phyloP scores from a whole-genome alignment of 257 asterid genomes.

The Anisodus tanguticus region DNA sequence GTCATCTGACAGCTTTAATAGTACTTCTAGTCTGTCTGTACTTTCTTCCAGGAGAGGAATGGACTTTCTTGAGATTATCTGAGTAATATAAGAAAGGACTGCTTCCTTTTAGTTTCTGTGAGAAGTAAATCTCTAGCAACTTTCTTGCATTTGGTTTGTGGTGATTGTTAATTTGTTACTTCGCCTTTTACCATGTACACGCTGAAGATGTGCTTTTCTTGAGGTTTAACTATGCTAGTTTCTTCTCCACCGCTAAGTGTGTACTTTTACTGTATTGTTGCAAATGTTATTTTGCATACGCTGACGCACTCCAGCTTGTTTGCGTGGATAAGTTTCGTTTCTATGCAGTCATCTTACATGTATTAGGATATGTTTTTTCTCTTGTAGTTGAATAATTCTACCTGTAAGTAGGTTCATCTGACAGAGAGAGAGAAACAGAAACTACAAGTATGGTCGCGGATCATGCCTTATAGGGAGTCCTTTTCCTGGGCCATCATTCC shows the following conservation, averaged over 20 bases:
- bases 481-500: slow-evolving; percentile 99
- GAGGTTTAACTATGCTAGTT: slow-evolving; percentile 1
- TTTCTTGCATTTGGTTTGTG: slow-evolving; percentile 17
- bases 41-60: background rate
- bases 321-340: background rate
- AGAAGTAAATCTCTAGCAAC: background rate
- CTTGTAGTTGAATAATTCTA: background rate
- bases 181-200: background rate
- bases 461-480: slow-evolving; percentile 95
- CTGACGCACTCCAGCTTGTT: background rate
- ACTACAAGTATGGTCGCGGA: slow-evolving; percentile 96
- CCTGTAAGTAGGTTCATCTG: slow-evolving; percentile 68
- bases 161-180: slow-evolving; percentile 1
- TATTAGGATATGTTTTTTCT: background rate
- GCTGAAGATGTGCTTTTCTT: slow-evolving; percentile 22
- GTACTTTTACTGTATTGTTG: background rate
- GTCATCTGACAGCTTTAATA: background rate
- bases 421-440: slow-evolving; percentile 98
- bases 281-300: background rate
- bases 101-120: background rate
- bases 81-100: background rate
- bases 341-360: background rate
- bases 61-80: background rate
- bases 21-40: slow-evolving; percentile 10
- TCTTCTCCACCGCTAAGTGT: background rate